Conservation (phyloP, 345 rosid species). For the Camelina hispida region DNA sequence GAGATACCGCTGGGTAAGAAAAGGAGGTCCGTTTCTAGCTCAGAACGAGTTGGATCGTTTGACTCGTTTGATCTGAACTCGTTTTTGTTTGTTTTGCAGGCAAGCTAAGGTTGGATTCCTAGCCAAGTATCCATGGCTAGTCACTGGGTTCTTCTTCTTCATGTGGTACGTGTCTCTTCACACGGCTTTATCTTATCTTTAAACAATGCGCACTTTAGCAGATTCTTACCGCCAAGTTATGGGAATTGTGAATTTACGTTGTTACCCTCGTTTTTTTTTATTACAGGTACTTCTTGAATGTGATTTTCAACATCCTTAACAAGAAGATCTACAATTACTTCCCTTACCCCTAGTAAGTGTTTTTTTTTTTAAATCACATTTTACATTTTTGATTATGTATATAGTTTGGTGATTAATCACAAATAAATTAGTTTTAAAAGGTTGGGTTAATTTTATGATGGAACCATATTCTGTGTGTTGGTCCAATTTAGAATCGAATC, state of each 20-base stretch:
- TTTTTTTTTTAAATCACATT: not conserved
- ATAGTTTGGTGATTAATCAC: too few relatives aligned
- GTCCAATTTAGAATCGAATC: conserved; percentile 27
- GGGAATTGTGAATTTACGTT: not conserved
- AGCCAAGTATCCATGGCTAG: conserved; percentile 70
- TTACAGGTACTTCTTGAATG: conserved; percentile 70
- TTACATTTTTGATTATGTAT: too few relatives aligned
- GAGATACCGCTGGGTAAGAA: conserved; percentile 98
- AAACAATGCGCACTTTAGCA: conserved; percentile 16
- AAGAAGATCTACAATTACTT: conserved; percentile 98
- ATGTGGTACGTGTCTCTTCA: conserved; percentile 68
- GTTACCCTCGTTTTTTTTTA: not conserved
- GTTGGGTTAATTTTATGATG: not conserved
- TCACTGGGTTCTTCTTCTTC: conserved; percentile 97
- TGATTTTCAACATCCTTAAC: conserved; percentile 95
- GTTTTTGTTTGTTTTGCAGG: conserved; percentile 49
- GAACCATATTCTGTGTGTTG: conserved; percentile 10
- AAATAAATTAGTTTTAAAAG: too few relatives aligned
- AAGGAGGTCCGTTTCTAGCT: conserved; percentile 60
- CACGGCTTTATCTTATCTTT: conserved; percentile 22
- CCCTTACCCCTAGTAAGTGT: conserved; percentile 92
- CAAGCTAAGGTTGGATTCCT: conserved; percentile 75
- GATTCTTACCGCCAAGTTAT: conserved; percentile 28
- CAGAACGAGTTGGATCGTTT: conserved; percentile 45
- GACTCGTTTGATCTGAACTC: conserved; percentile 49